phyloP scores from a whole-genome alignment of 495 filamentous ascomycete genomes.

The Penicillium pancosmium region DNA sequence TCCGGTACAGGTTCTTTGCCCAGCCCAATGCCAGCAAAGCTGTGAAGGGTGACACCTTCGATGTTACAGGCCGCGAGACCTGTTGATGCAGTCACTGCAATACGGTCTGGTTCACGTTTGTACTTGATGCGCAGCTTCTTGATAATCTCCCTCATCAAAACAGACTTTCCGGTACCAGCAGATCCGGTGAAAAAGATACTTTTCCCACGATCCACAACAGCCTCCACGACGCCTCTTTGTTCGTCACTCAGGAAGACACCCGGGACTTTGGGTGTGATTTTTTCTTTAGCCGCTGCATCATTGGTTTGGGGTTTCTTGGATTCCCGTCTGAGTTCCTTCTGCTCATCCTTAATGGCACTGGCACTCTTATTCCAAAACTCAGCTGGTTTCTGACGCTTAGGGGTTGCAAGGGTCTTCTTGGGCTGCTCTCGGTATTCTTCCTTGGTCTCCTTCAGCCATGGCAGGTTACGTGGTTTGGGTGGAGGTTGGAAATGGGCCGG shows the following conservation, averaged over 20 bases:
- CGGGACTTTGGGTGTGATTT: constrained; percentile 42
- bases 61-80: constrained; percentile 97
- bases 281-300: constrained; percentile 16
- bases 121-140: constrained; percentile 74
- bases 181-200: constrained; percentile 99
- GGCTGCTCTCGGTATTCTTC: constrained; percentile 29
- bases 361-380: constrained; percentile 80
- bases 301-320: constrained; percentile 55
- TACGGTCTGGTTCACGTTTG: constrained; percentile 69
- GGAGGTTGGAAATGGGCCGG: constrained; percentile 49
- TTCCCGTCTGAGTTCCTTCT: constrained; percentile 69
- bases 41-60: constrained; percentile 92
- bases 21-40: constrained; percentile 92
- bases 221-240: constrained; percentile 77
- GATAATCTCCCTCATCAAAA: constrained; percentile 91
- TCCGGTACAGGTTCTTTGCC: constrained; percentile 85
- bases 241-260: constrained; percentile 79
- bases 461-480: constrained; percentile 55
- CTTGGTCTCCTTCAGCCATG: constrained; percentile 52
- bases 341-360: constrained; percentile 79
- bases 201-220: constrained; percentile 73
- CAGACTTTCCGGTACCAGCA: constrained; percentile 96
- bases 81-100: constrained; percentile 94
- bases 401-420: constrained; percentile 29
- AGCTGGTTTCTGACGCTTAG: constrained; percentile 46